Evolutionary conservation across 1,284 basidiomycete species (phyloP).

Genomic region (Bondarzewia mesenterica): DNA sequence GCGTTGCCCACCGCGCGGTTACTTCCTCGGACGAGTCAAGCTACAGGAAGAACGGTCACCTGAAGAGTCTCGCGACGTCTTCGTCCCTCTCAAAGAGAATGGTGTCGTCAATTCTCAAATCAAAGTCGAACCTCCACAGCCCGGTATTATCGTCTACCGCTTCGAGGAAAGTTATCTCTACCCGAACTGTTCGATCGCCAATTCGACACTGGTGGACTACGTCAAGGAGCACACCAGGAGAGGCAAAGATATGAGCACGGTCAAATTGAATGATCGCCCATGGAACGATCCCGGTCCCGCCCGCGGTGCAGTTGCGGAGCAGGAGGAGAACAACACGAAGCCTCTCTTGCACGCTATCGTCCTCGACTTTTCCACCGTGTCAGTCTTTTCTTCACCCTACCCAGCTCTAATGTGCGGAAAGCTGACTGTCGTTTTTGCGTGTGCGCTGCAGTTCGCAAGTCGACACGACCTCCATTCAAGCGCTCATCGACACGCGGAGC

Average conservation of each 20-base stretch:
- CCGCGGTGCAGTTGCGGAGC: conserved; percentile 39
- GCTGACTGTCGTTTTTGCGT: not conserved
- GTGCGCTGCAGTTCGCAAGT: conserved; percentile 50
- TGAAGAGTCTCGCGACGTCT: conserved; percentile 57
- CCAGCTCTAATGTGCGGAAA: conserved; percentile 3
- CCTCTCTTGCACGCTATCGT: conserved; percentile 81
- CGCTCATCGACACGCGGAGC: conserved; percentile 81
- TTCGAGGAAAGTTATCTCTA: conserved; percentile 93
- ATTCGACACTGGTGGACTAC: conserved; percentile 72
- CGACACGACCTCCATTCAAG: conserved; percentile 86
- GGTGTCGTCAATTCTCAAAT: conserved; percentile 66
- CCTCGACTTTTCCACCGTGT: conserved; percentile 87
- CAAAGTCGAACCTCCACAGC: conserved; percentile 70
- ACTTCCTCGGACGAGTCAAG: conserved; percentile 77
- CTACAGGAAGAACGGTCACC: conserved; percentile 23
- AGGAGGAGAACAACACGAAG: conserved; percentile 45
- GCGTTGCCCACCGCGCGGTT: conserved; percentile 85
- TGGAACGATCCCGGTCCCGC: conserved; percentile 92
- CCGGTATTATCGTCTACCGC: conserved; percentile 89
- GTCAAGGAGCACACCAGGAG: conserved; percentile 75
- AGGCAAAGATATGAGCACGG: conserved; percentile 62
- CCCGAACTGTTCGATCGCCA: conserved; percentile 82
- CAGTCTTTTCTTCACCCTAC: conserved; percentile 21
- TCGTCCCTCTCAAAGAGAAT: conserved; percentile 65
- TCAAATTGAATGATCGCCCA: conserved; percentile 69